Percentiles rank a stretch among this genome's conserved stretches.
Conservation (phyloP, 306 rosid genomes). For the Cicer chorassanicum region DNA sequence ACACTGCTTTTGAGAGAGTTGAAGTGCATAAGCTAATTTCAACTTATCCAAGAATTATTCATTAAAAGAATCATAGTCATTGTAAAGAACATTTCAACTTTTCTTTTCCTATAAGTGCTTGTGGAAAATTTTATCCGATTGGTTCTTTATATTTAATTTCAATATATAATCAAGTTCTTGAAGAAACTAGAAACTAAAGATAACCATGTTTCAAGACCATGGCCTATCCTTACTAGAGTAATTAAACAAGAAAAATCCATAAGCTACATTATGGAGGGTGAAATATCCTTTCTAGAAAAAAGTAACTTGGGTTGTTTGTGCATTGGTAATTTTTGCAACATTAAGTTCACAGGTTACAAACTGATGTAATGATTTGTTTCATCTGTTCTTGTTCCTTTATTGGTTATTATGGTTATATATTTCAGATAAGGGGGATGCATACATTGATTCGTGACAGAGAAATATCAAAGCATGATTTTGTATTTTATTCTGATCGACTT, state of each 20-base stretch:
- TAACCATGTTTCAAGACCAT: background rate
- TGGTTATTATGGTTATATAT: slow-evolving; percentile 48
- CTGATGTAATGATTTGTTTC: slow-evolving; percentile 27
- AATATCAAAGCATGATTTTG: slow-evolving; percentile 93
- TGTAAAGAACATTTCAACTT: background rate
- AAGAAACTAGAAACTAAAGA: slow-evolving; percentile 8
- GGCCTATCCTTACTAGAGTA: background rate
- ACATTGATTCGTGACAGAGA: slow-evolving; percentile 88
- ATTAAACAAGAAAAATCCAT: slow-evolving; percentile 13
- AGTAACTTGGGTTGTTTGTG: slow-evolving; percentile 7
- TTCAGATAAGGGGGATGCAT: slow-evolving; percentile 97
- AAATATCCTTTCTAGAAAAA: slow-evolving; percentile 17
- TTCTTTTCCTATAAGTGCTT: background rate
- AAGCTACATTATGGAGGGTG: background rate
- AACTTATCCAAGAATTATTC: background rate
- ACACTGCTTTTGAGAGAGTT: slow-evolving; percentile 6
- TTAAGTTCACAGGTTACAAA: slow-evolving; percentile 19
- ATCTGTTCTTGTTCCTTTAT: slow-evolving; percentile 38
- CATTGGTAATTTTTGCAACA: slow-evolving; percentile 30
- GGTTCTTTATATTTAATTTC: slow-evolving; percentile 16
- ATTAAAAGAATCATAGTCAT: background rate
- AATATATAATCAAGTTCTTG: slow-evolving; percentile 17
- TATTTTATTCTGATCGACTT: slow-evolving; percentile 95
- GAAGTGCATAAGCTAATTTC: slow-evolving; percentile 10
- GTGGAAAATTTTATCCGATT: background rate